Evolutionary conservation across 192 early-diverging fungal species (phyloP).

Genomic region (Rhizoclosmatium sp.): DNA sequence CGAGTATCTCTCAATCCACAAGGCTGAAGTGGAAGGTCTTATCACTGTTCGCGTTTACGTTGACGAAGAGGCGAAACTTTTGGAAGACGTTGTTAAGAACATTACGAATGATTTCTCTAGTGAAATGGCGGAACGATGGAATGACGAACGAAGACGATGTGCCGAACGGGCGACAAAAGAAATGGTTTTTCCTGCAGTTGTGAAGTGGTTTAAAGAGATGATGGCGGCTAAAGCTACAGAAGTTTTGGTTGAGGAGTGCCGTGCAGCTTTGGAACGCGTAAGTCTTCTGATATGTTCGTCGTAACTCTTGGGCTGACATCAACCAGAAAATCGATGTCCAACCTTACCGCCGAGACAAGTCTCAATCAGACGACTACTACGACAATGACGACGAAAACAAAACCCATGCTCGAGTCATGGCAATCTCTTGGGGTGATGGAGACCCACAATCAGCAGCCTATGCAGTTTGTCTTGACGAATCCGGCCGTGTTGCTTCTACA

Average conservation of each 20-base stretch:
- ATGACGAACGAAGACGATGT: constrained; percentile 72
- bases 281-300: neutral
- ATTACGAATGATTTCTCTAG: constrained; percentile 68
- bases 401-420: constrained; percentile 64
- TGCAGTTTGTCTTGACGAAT: constrained; percentile 77
- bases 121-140: constrained; percentile 77
- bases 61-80: constrained; percentile 52
- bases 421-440: constrained; percentile 79
- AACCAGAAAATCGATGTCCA: constrained; percentile 71
- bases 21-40: constrained; percentile 77
- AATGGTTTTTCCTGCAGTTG: constrained; percentile 74
- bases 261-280: constrained; percentile 66
- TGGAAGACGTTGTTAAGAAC: constrained; percentile 60
- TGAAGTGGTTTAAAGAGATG: constrained; percentile 78
- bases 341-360: constrained; percentile 55
- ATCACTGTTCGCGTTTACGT: constrained; percentile 67
- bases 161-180: constrained; percentile 67
- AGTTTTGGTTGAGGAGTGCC: constrained; percentile 70
- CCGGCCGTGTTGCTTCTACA: constrained; percentile 73
- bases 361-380: constrained; percentile 52
- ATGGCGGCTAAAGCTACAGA: constrained; percentile 77
- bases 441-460: constrained; percentile 61
- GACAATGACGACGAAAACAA: constrained; percentile 46
- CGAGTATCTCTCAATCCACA: constrained; percentile 79
- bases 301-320: neutral